phyloP scores from a whole-genome alignment of 2,329 filamentous ascomycete genomes.

The Aspergillus arachidicola region DNA sequence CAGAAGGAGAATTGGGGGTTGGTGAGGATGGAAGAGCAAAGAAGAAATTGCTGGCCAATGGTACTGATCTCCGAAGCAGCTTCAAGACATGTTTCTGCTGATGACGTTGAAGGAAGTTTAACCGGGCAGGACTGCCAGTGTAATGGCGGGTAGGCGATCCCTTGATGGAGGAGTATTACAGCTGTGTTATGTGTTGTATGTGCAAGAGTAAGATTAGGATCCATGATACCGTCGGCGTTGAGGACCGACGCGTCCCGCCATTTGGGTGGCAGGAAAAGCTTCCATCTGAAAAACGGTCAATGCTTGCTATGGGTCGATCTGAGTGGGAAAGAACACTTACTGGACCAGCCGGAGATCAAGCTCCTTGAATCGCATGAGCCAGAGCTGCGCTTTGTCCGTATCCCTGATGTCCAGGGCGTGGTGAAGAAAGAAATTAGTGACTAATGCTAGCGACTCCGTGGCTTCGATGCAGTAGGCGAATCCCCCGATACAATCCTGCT shows the following conservation, averaged over 20 bases:
- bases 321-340: constrained; percentile 6
- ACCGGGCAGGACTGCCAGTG: constrained; percentile 35
- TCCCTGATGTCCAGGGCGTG: constrained; percentile 34
- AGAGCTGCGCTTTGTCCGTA: constrained; percentile 32
- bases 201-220: constrained; percentile 54
- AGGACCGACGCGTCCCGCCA: constrained; percentile 38
- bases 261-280: constrained; percentile 32
- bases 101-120: constrained; percentile 48
- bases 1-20: constrained; percentile 50
- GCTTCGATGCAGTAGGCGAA: constrained; percentile 31
- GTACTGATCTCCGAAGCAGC: constrained; percentile 49
- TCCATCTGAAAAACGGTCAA: constrained; percentile 19
- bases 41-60: constrained; percentile 50
- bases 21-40: constrained; percentile 30
- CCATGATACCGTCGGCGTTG: constrained; percentile 42
- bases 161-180: constrained; percentile 53
- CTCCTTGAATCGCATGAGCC: constrained; percentile 35
- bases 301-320: neutral
- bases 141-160: constrained; percentile 44
- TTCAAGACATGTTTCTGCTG: constrained; percentile 52
- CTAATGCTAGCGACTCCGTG: constrained; percentile 37
- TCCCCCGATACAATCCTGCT: constrained; percentile 21
- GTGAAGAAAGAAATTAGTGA: constrained; percentile 40
- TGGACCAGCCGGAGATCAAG: constrained; percentile 33
- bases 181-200: constrained; percentile 55